Conservation (phyloP, 208 protist species). For the Leishmania major region DNA sequence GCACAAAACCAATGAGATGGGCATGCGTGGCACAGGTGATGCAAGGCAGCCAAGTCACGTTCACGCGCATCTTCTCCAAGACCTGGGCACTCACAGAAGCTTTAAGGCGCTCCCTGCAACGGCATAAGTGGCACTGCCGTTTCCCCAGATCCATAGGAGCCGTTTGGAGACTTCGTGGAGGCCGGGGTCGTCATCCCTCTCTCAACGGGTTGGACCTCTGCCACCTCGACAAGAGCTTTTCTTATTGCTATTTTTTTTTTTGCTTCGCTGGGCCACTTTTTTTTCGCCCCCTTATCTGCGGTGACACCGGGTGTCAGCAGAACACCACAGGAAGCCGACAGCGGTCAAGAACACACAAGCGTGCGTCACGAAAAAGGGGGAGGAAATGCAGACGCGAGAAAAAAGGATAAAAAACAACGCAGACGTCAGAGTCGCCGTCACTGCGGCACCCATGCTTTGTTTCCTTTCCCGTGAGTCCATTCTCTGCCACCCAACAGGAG, state of each 20-base stretch:
- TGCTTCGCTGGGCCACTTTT: neutral
- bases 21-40: neutral
- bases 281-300: no score
- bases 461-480: neutral
- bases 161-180: neutral
- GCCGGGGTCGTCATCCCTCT: neutral
- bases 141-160: neutral
- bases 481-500: neutral
- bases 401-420: neutral
- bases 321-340: neutral
- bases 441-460: neutral
- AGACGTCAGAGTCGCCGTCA: neutral
- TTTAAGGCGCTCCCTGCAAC: neutral
- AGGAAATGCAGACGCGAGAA: neutral
- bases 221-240: neutral
- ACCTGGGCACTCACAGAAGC: neutral
- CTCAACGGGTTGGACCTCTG: neutral
- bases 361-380: no score
- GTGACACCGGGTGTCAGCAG: neutral
- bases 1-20: neutral
- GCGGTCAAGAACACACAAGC: neutral
- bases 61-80: neutral
- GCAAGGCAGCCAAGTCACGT: neutral
- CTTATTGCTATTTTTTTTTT: neutral
- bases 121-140: neutral